Evolutionary conservation across 2,329 filamentous ascomycete species (phyloP).

Genomic region (Fusarium cyanostomum): DNA sequence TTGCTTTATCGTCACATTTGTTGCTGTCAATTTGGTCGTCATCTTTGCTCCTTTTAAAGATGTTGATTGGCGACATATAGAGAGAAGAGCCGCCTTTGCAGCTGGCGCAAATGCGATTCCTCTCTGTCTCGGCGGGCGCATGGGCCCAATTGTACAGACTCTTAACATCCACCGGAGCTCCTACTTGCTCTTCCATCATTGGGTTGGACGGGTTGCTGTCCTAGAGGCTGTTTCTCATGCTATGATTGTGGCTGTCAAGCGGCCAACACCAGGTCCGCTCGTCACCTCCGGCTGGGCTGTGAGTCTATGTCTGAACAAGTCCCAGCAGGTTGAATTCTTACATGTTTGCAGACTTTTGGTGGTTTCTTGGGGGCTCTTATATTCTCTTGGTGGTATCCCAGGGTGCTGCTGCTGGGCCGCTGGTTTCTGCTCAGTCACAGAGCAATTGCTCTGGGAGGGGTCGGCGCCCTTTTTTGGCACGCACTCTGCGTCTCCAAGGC

Average conservation of each 20-base stretch:
- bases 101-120: constrained; percentile 2
- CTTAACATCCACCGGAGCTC: constrained; percentile 16
- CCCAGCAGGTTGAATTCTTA: not conserved
- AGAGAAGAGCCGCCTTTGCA: not conserved
- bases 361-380: not conserved
- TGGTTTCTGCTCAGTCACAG: not conserved
- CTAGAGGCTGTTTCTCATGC: constrained; percentile 2
- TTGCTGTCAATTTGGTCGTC: not conserved
- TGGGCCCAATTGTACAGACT: constrained; percentile 1
- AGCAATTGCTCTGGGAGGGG: not conserved
- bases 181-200: constrained; percentile 11
- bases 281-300: constrained; percentile 1
- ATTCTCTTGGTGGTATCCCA: not conserved
- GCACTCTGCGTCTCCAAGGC: not conserved
- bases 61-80: constrained; percentile 2
- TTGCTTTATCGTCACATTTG: not conserved
- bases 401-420: not conserved
- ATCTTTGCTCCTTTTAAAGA: not conserved
- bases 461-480: constrained; percentile 6
- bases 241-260: not conserved
- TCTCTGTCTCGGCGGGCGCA: constrained; percentile 5
- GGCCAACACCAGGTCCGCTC: not conserved
- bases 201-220: constrained; percentile 8
- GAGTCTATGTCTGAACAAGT: not conserved
- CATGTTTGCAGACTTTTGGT: not conserved